Percentiles rank a stretch among this genome's conserved stretches.
Conservation (phyloP, 805 yeast genomes). For the Candida tibetensis region DNA sequence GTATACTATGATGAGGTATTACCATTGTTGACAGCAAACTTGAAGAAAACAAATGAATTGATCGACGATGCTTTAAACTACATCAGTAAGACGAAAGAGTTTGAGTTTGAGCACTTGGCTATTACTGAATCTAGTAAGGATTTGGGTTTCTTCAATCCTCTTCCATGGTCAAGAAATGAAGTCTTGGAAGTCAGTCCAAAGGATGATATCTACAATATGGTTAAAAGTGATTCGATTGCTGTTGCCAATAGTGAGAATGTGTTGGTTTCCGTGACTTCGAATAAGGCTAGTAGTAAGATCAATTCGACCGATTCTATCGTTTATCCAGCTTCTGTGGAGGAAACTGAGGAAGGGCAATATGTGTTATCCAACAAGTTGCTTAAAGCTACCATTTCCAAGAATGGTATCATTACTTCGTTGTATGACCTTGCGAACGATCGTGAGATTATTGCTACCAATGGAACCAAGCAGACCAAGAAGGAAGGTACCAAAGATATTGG, state of each 20-base stretch:
- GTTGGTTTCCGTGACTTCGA: conserved; percentile 20
- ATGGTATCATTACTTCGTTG: conserved; percentile 60
- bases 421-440: conserved; percentile 54
- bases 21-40: conserved; percentile 65
- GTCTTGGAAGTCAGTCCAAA: conserved; percentile 41
- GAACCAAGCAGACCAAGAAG: conserved; percentile 46
- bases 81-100: conserved; percentile 1
- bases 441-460: conserved; percentile 62
- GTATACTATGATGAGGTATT: conserved; percentile 81
- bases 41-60: conserved; percentile 51
- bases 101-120: not conserved
- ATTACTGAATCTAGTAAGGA: conserved; percentile 7
- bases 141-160: conserved; percentile 45
- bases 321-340: conserved; percentile 49
- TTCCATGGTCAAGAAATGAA: conserved; percentile 61
- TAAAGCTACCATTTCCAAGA: conserved; percentile 49
- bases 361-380: conserved; percentile 61
- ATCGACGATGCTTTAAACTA: conserved; percentile 45
- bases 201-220: conserved; percentile 15
- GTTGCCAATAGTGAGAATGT: conserved; percentile 10
- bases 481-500: conserved; percentile 34
- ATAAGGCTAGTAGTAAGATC: conserved; percentile 17
- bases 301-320: conserved; percentile 17
- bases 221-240: conserved; percentile 7
- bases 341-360: conserved; percentile 40